Conservation (phyloP, 352 stramenopile genomes). For the Globisporangium nagaii region DNA sequence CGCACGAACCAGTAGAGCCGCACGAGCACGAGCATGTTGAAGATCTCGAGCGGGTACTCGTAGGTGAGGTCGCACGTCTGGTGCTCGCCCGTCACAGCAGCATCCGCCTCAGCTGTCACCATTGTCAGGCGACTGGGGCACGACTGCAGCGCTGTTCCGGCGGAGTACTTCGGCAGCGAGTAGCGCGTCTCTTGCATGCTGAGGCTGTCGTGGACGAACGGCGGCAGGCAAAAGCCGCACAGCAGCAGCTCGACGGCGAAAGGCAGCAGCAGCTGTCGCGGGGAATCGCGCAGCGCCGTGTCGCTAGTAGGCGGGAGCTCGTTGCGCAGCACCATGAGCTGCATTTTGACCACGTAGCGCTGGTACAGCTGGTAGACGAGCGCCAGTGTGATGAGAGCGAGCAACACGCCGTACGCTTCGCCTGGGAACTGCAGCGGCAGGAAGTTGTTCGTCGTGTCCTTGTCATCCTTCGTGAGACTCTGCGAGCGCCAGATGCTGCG, state of each 20-base stretch:
- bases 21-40: slow-evolving; percentile 54
- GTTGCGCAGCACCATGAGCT: slow-evolving; percentile 48
- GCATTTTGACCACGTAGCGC: slow-evolving; percentile 46
- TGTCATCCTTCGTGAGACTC: neutral
- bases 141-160: neutral
- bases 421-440: slow-evolving; percentile 31
- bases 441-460: slow-evolving; percentile 5
- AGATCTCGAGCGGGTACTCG: slow-evolving; percentile 49
- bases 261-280: slow-evolving; percentile 27
- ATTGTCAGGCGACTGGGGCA: slow-evolving; percentile 21
- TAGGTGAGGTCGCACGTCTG: slow-evolving; percentile 39
- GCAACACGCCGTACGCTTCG: slow-evolving; percentile 39
- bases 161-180: slow-evolving; percentile 12
- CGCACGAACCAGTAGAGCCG: slow-evolving; percentile 61
- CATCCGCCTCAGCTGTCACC: neutral
- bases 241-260: slow-evolving; percentile 39
- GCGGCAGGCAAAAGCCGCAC: slow-evolving; percentile 36
- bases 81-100: slow-evolving; percentile 8
- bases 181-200: slow-evolving; percentile 46
- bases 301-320: slow-evolving; percentile 23
- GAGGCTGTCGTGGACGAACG: slow-evolving; percentile 40
- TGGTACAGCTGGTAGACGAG: slow-evolving; percentile 38
- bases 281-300: slow-evolving; percentile 14
- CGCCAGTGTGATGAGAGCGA: slow-evolving; percentile 33
- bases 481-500: slow-evolving; percentile 50